Evolutionary conservation across 257 asterid genomes (phyloP), one percentile per base, ranked within the genome.

Genomic region (Apocynum venetum): DNA sequence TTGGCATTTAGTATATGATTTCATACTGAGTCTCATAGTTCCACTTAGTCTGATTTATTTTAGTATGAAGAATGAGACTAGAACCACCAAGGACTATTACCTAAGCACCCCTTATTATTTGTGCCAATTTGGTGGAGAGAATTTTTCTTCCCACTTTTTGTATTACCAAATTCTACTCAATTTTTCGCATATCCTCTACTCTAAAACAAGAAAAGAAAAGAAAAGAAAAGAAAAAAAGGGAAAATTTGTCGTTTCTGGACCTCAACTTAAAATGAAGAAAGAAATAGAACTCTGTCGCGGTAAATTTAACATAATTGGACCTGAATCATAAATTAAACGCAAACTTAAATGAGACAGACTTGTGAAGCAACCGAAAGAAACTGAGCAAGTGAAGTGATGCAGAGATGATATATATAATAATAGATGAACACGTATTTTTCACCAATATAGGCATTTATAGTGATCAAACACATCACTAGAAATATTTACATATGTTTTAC

Each of bases 401-500:
- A 55, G 49, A 46, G 20, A 12, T 43, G 48, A 55, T 41, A 38
- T 64, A 51, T 10, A 66, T 31, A 2, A 20, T 59, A 9, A 40
- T 38, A 71, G 31, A 38, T 41, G 31, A 48, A 71, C 38, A 78
- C 47, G 61, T 61, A 31, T 49, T 48, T 52, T 51, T 41, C 73
- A 5, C 53, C 19, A 41, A 48, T 52, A 73, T 11, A 79, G 25
- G 15, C 12, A 56, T 70, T 44, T 10, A 43, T 49, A 49, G 46
- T 31, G 76, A 69, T 70, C 47, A 36, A 47, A n/a, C 64, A 38
- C 64, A 71, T 71, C 81, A 46, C 53, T 78, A 47, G 66, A 73
- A 38, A 79, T 73, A 79, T 79, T 36, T 79, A 69, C 77, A 51
- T 13, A 55, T 78, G 80, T 82, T 71, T 57, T 72, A 51, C 82